A percentile compares a stretch with the other conserved stretches of the same genome.
Conservation (phyloP, 768 basidiomycete species). For the Amanita exitialis region DNA sequence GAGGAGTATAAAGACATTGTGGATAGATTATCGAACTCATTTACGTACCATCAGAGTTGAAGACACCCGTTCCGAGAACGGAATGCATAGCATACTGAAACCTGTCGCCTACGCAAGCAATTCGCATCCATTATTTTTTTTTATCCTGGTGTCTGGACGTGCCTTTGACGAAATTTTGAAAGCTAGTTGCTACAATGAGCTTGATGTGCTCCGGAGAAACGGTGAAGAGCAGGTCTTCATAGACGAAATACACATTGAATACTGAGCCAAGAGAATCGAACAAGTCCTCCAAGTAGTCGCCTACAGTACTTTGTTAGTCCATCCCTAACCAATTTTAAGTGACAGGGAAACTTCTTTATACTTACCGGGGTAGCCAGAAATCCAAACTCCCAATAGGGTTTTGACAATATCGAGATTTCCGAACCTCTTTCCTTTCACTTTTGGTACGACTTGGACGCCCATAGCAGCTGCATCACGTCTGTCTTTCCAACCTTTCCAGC, state of each 20-base stretch:
- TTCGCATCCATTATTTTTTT: not conserved
- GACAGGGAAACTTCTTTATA: not conserved
- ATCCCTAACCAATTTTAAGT: not conserved
- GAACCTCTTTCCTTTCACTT: constrained; percentile 27
- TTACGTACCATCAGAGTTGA: constrained; percentile 52
- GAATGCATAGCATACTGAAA: constrained; percentile 33
- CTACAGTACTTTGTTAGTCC: constrained; percentile 16
- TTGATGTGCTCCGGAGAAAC: constrained; percentile 47
- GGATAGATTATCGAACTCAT: constrained; percentile 9
- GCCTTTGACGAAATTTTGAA: constrained; percentile 53
- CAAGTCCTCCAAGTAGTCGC: constrained; percentile 28
- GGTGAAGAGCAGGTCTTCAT: constrained; percentile 36
- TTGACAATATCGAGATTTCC: constrained; percentile 38
- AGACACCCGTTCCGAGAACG: constrained; percentile 55
- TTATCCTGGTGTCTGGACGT: not conserved
- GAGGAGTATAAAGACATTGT: not conserved
- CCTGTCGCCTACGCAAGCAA: constrained; percentile 30
- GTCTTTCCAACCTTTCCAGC: constrained; percentile 18
- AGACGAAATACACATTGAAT: constrained; percentile 34
- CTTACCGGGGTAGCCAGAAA: constrained; percentile 41
- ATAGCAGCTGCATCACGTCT: constrained; percentile 28
- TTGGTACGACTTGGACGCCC: constrained; percentile 33
- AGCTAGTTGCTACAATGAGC: constrained; percentile 44
- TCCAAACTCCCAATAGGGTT: constrained; percentile 24
- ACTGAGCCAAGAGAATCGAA: constrained; percentile 28